Percentiles rank a stretch among this genome's conserved stretches.
Evolutionary conservation across 495 filamentous ascomycete species (phyloP).

Genomic region (Bacidia gigantensis): DNA sequence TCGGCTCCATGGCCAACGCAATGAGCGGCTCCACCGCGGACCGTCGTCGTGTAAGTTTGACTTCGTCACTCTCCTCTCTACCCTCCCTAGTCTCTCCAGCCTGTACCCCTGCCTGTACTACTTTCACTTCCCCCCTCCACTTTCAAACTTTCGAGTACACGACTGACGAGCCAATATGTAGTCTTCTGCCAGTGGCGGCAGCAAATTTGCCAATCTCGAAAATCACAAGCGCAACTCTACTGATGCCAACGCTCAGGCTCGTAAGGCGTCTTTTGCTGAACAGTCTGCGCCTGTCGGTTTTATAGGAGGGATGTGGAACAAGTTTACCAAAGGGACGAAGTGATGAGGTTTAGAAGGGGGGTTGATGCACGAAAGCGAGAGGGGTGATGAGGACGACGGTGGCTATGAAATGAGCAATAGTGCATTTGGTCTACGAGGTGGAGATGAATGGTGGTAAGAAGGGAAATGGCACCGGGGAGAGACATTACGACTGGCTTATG

Average conservation of each 20-base stretch:
- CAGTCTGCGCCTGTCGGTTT: constrained; percentile 30
- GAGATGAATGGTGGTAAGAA: neutral
- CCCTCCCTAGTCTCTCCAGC: constrained; percentile 9
- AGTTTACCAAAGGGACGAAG: constrained; percentile 12
- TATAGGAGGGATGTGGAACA: constrained; percentile 42
- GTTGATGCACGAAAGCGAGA: neutral
- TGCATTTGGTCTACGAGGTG: too few species aligned
- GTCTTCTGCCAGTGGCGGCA: constrained; percentile 21
- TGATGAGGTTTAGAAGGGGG: constrained; percentile 1
- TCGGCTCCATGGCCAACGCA: constrained; percentile 5
- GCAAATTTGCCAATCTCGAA: constrained; percentile 33
- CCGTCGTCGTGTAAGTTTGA: constrained; percentile 12
- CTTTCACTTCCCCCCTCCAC: neutral
- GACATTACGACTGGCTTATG: too few species aligned
- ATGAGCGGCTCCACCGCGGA: constrained; percentile 7
- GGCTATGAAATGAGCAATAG: too few species aligned
- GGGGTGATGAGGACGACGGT: too few species aligned
- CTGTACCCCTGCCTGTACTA: neutral
- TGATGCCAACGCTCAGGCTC: constrained; percentile 26
- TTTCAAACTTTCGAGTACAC: neutral
- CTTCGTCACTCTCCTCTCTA: neutral
- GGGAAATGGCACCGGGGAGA: neutral
- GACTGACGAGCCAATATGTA: constrained; percentile 8
- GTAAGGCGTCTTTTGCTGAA: constrained; percentile 37
- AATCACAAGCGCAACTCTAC: constrained; percentile 36